A percentile compares a stretch with the other conserved stretches of the same genome.
These are phyloP conservation scores for Aureobasidium subglaciale DNA, from an alignment of 2,329 filamentous ascomycete genomes.

Conservation along the genomic window DNA sequence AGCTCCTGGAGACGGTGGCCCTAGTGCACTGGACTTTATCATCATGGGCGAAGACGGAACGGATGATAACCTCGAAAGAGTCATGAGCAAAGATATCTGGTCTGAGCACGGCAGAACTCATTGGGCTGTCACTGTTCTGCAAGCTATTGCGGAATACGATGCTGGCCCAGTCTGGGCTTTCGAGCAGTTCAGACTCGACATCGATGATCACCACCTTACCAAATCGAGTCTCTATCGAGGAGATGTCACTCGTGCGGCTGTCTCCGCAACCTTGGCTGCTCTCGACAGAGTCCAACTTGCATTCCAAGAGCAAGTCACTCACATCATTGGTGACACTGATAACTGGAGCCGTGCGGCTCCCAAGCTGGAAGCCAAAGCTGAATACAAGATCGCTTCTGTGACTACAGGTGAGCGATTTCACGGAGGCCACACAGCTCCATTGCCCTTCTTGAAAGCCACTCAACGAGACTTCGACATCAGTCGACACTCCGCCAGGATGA, in stretches of 20 bases:
- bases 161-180: conserved; percentile 41
- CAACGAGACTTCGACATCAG: conserved; percentile 33
- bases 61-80: conserved; percentile 25
- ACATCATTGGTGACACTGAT: background rate
- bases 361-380: conserved; percentile 22
- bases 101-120: conserved; percentile 30
- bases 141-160: conserved; percentile 37
- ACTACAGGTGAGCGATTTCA: conserved; percentile 31
- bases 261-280: conserved; percentile 32
- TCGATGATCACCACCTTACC: conserved; percentile 34
- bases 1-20: conserved; percentile 37
- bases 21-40: conserved; percentile 38
- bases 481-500: conserved; percentile 30
- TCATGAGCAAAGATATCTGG: conserved; percentile 25
- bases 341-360: conserved; percentile 19
- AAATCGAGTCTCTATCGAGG: conserved; percentile 38
- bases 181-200: conserved; percentile 37
- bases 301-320: conserved; percentile 9
- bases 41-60: conserved; percentile 38
- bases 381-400: conserved; percentile 28
- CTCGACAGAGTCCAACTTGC: conserved; percentile 31
- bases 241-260: conserved; percentile 33
- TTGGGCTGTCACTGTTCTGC: conserved; percentile 36
- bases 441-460: conserved; percentile 35
- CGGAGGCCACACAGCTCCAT: conserved; percentile 32